phyloP scores from a whole-genome alignment of 805 yeast genomes.

The Saccharomycopsis sp. region DNA sequence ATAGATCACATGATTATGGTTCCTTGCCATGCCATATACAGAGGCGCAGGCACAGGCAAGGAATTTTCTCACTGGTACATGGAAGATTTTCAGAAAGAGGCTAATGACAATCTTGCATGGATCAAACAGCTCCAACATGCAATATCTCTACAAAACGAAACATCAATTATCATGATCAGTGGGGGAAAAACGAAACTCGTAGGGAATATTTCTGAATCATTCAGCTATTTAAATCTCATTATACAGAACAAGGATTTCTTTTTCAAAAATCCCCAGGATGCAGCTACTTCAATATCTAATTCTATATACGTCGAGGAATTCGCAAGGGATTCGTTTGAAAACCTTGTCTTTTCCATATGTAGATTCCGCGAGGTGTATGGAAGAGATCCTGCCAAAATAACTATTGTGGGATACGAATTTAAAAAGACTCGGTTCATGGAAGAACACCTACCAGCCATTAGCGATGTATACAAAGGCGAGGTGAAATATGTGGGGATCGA shows the following conservation, averaged over 20 bases:
- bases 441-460: constrained; percentile 48
- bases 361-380: constrained; percentile 43
- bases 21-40: constrained; percentile 21
- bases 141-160: constrained; percentile 31
- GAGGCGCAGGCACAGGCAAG: constrained; percentile 34
- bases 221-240: constrained; percentile 39
- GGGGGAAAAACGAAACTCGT: constrained; percentile 70
- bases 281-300: constrained; percentile 15
- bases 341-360: constrained; percentile 54
- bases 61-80: constrained; percentile 53
- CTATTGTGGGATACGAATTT: constrained; percentile 70
- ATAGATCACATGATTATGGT: constrained; percentile 7
- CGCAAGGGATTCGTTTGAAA: constrained; percentile 78
- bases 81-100: constrained; percentile 62
- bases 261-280: neutral
- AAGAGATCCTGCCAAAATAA: constrained; percentile 44
- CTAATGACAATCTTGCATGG: constrained; percentile 62
- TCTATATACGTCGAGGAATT: constrained; percentile 53
- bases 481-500: constrained; percentile 50
- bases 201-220: constrained; percentile 54
- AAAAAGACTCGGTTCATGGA: constrained; percentile 54
- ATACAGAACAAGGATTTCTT: constrained; percentile 13
- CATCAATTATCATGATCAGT: constrained; percentile 39
- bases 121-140: constrained; percentile 51
- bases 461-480: constrained; percentile 25